Evolutionary conservation across 2,329 filamentous ascomycete species (phyloP).

Genomic region (Fusarium papillatum): DNA sequence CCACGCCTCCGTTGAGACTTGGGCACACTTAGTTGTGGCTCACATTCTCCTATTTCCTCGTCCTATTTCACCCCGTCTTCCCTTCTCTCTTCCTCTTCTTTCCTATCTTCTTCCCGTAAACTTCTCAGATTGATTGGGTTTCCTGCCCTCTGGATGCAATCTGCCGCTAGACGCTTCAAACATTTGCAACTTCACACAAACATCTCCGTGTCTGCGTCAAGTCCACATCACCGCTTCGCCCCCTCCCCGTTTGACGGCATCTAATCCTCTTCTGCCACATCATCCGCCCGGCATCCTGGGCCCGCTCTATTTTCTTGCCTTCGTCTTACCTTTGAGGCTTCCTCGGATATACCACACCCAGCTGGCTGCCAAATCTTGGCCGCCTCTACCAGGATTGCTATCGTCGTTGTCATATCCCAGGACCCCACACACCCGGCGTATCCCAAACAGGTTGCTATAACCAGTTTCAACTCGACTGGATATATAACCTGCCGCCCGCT

Average conservation of each 20-base stretch:
- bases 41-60: slow-evolving; percentile 23
- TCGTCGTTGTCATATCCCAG: slow-evolving; percentile 22
- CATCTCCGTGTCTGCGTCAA: slow-evolving; percentile 29
- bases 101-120: slow-evolving; percentile 13
- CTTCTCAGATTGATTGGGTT: slow-evolving; percentile 9
- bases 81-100: slow-evolving; percentile 4
- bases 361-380: slow-evolving; percentile 25
- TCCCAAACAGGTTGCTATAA: slow-evolving; percentile 24
- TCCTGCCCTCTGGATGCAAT: slow-evolving; percentile 14
- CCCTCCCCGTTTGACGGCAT: slow-evolving; percentile 33
- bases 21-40: slow-evolving; percentile 38
- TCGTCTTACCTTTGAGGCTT: slow-evolving; percentile 40
- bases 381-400: slow-evolving; percentile 19
- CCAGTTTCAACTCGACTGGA: slow-evolving; percentile 14
- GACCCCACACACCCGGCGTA: slow-evolving; percentile 31
- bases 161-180: slow-evolving; percentile 21
- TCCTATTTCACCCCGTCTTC: slow-evolving; percentile 10
- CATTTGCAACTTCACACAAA: slow-evolving; percentile 33
- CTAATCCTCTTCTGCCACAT: slow-evolving; percentile 48
- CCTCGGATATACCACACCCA: slow-evolving; percentile 34
- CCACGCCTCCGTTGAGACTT: slow-evolving; percentile 26
- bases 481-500: slow-evolving; percentile 37
- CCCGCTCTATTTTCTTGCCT: slow-evolving; percentile 30
- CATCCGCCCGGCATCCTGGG: slow-evolving; percentile 36
- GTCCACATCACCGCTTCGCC: slow-evolving; percentile 31